A percentile compares a stretch with the other conserved stretches of the same genome.
Conservation (phyloP, 805 yeast genomes). For the Candida sonorensis region DNA sequence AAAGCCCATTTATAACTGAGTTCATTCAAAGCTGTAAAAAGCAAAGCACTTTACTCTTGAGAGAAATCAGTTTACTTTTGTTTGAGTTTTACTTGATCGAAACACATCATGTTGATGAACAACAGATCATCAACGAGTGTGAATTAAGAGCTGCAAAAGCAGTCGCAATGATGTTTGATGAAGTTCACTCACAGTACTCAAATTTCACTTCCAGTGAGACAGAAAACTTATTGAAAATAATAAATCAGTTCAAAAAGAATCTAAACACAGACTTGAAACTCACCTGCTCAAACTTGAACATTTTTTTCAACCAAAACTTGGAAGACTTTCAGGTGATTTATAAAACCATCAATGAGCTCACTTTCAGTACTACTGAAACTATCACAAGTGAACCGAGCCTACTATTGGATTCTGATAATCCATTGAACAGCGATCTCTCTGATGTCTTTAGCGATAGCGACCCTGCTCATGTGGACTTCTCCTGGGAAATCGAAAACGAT, state of each 20-base stretch:
- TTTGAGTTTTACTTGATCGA: conserved; percentile 23
- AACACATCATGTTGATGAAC: conserved; percentile 9
- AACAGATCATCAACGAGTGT: conserved; percentile 15
- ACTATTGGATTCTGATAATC: no score
- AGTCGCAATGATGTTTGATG: conserved; percentile 9
- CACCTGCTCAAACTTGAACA: conserved; percentile 17
- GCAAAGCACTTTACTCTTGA: conserved; percentile 17
- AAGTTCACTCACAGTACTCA: conserved; percentile 9
- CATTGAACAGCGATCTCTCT: no score
- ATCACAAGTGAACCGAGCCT: no score
- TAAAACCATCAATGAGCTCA: conserved; percentile 20
- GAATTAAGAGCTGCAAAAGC: conserved; percentile 13
- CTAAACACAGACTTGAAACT: conserved; percentile 16
- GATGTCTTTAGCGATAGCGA: conserved; percentile 5
- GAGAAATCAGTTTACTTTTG: conserved; percentile 19
- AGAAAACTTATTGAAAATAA: conserved; percentile 7
- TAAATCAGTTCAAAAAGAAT: conserved; percentile 14
- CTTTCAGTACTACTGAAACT: no score
- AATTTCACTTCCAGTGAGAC: conserved; percentile 8
- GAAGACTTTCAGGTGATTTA: conserved; percentile 22
- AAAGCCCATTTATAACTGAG: conserved; percentile 12
- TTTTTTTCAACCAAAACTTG: conserved; percentile 19
- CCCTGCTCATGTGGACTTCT: conserved; percentile 1
- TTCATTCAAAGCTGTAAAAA: conserved; percentile 19
- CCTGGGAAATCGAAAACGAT: conserved; percentile 7